phyloP scores from a whole-genome alignment of 352 stramenopile genomes.

The Globisporangium okanoganense region DNA sequence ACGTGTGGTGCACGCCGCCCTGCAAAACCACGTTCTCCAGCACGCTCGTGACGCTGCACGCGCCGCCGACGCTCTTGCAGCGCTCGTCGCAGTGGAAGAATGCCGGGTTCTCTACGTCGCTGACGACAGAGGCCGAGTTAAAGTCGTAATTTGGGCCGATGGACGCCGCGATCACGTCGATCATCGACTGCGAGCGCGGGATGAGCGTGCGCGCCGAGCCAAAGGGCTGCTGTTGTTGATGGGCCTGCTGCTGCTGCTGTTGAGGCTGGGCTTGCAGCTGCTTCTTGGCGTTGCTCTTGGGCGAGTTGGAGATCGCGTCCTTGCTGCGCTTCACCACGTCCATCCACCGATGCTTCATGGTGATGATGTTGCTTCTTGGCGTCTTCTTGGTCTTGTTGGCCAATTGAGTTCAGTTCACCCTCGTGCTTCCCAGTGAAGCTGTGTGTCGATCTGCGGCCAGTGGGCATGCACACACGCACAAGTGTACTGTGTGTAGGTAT shows the following conservation, averaged over 20 bases:
- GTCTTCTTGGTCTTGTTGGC: neutral
- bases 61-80: constrained; percentile 46
- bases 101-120: constrained; percentile 34
- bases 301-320: constrained; percentile 30
- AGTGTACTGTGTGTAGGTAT: neutral
- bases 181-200: constrained; percentile 15
- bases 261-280: neutral
- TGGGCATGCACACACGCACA: neutral
- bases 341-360: constrained; percentile 74
- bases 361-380: no score
- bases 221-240: constrained; percentile 14
- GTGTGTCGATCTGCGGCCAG: neutral
- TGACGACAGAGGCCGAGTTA: neutral
- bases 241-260: constrained; percentile 5
- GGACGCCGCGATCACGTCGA: constrained; percentile 16
- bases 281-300: constrained; percentile 13
- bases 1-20: constrained; percentile 79
- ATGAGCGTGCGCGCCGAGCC: constrained; percentile 10
- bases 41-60: constrained; percentile 57
- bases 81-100: constrained; percentile 53
- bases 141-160: neutral
- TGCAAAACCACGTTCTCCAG: constrained; percentile 74
- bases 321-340: constrained; percentile 61
- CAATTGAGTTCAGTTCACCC: neutral
- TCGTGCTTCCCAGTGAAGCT: neutral